Conservation (phyloP, 805 yeast species). For the Saturnispora gosingensis region DNA sequence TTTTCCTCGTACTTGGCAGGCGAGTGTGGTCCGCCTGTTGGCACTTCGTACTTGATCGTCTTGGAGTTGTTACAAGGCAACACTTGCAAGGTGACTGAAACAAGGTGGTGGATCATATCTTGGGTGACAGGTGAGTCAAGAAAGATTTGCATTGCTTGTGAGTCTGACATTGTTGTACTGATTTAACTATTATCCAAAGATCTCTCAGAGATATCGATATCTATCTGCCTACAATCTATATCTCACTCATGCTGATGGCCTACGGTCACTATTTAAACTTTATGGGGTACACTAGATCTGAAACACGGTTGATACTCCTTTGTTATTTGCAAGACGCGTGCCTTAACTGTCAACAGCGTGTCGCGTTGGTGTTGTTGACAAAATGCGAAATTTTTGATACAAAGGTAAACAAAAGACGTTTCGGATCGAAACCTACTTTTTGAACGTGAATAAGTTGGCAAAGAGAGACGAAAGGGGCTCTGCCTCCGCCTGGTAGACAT, state of each 20-base stretch:
- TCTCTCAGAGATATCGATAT: not conserved
- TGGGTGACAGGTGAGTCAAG: slow-evolving; percentile 61
- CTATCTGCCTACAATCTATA: not conserved
- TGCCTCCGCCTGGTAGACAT: slow-evolving; percentile 22
- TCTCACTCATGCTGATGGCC: not conserved
- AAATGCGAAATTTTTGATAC: not conserved
- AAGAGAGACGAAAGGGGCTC: slow-evolving; percentile 26
- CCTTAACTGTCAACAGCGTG: not conserved
- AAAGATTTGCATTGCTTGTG: slow-evolving; percentile 50
- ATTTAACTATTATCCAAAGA: not conserved
- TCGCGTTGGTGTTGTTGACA: not conserved
- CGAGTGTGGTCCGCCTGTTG: slow-evolving; percentile 23
- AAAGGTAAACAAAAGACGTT: not conserved
- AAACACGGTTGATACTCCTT: slow-evolving; percentile 9
- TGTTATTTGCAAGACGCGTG: slow-evolving; percentile 1
- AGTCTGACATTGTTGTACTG: slow-evolving; percentile 31
- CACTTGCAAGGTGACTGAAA: slow-evolving; percentile 56
- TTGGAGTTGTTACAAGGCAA: slow-evolving; percentile 46
- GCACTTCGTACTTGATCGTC: slow-evolving; percentile 27
- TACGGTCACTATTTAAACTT: not conserved
- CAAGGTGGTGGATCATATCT: slow-evolving; percentile 64
- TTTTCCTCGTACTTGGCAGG: slow-evolving; percentile 28
- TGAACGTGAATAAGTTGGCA: slow-evolving; percentile 15
- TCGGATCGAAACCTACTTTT: not conserved
- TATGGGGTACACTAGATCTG: not conserved